These are phyloP conservation scores for Suillus brevipes DNA, from an alignment of 768 basidiomycete genomes.

Conservation along the genomic window DNA sequence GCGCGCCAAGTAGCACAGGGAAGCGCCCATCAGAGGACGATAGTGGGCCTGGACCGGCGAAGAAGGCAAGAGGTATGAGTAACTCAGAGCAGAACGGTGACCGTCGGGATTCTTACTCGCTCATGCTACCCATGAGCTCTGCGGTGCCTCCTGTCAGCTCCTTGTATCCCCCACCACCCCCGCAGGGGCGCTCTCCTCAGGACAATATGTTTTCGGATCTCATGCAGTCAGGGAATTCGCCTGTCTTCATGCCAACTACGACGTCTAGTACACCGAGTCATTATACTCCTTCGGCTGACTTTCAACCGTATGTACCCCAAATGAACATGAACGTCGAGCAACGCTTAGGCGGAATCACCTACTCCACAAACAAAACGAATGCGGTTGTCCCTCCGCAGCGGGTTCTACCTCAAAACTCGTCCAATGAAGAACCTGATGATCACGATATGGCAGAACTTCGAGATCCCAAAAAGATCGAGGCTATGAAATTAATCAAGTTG, in stretches of 20 bases:
- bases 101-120: conserved; percentile 46
- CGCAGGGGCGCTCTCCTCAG: conserved; percentile 41
- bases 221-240: conserved; percentile 54
- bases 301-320: conserved; percentile 52
- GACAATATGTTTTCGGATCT: conserved; percentile 64
- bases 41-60: conserved; percentile 35
- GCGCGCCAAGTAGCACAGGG: conserved; percentile 19
- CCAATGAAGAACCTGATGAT: conserved; percentile 49
- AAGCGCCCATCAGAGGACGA: conserved; percentile 36
- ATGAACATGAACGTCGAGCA: conserved; percentile 61
- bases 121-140: conserved; percentile 56
- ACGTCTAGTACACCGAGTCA: conserved; percentile 41
- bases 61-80: conserved; percentile 48
- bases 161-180: conserved; percentile 45
- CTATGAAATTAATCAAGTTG: conserved; percentile 79
- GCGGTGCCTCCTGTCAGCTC: conserved; percentile 37
- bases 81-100: conserved; percentile 46
- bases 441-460: conserved; percentile 46
- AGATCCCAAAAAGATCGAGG: conserved; percentile 76
- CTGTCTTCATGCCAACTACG: conserved; percentile 60
- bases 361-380: conserved; percentile 36
- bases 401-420: conserved; percentile 14
- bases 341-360: conserved; percentile 51
- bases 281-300: conserved; percentile 42
- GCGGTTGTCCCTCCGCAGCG: conserved; percentile 26